Base-by-base conservation (phyloP, 257 asterid species). In the Salvia hispanica region DNA sequence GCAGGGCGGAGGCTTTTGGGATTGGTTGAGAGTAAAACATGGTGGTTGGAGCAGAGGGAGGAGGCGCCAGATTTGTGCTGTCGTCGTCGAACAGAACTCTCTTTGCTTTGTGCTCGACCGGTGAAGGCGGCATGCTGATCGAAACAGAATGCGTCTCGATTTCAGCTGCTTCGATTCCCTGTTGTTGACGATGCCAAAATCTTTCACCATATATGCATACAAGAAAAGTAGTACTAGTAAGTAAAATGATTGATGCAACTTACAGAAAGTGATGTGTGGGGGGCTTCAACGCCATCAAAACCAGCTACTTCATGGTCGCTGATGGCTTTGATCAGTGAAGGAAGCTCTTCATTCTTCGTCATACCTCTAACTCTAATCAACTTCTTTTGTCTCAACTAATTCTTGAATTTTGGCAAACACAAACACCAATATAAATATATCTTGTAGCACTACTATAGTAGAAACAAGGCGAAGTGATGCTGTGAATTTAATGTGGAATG, bases 61-160 rank as follows among this genome's bases (percentile, higher is more conserved):
- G 3, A 9, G 36, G n/a, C 1, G 64, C 58, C 40, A 39, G 2
- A 9, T 39, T 13, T 21, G 58, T 58, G 33, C 63, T 59, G 5
- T 66, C 74, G 37, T 82, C 74, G 40, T 52, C 65, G 21, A 84
- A 79, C 4, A 75, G 56, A 18, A 78, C 92, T 52, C 64, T 80
- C 61, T 79, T 81, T 3, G 77, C 59, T 62, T 69, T 74, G 7
- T 65, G 74, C 3, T 69, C 80, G 13, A 62, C 6, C 0, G 95
- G 96, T 60, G 97, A 80, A 33, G 86, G 78, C 16, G 93, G 97
- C 89, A 91, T 85, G 81, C 96, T 88, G 45, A 86, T 81, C 4
- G 97, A 91, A 63, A 85, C 71, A 43, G 90, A 67, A 42, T 74
- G 86, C 51, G 37, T 57, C 59, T 72, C 81, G 45, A 66, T 58